Base-by-base conservation (phyloP, 768 basidiomycete species). In the Termitomyces titanicus region DNA sequence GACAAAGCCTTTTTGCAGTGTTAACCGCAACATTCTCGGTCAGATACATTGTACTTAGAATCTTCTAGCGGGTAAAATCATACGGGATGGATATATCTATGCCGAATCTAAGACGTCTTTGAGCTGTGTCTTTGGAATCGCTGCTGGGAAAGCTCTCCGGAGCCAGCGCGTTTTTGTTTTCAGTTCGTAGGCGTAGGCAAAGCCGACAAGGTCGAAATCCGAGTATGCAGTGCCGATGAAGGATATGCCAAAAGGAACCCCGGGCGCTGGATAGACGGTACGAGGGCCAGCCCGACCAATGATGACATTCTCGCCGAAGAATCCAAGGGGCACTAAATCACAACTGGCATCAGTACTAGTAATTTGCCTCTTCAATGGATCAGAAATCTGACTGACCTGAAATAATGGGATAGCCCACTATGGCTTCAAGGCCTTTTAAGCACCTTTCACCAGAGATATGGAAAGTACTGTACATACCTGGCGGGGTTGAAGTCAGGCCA, bases 181-280 rank as follows among this genome's bases (percentile, higher is more conserved):
- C 64, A 86, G 83, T 67, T 88, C 86, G 56, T 82, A 86, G 1
- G 85, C 84, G 65, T 77, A 86, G 1, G 75, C 86, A 56, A 81
- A 77, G 0, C 79, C 72, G 50, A 88, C 74, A 35, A 86, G 72
- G 18, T 75, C 68, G 60, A 76, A 79, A 50, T 86, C 86, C 44
- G 79, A 79, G 64, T 80, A 86, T 12, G 79, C 80, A 1, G 83
- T 82, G 0, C 83, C 83, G 12, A 85, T 57, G 68, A 87, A 86
- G 3, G 82, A 78, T 3, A 86, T 64, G 1, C 85, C 85, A 44
- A 85, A 81, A 0, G 85, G 84, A 46, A 81, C 74, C 13, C 82
- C 81, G 4, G 82, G 84, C 0, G 76, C 77, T 1, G 80, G 78
- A 52, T 77, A 79, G 0, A 79, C 71, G 0, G 76, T 74, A 54